Base-by-base conservation (phyloP, 495 filamentous ascomycete species). In the Chaetomium fimeti region DNA sequence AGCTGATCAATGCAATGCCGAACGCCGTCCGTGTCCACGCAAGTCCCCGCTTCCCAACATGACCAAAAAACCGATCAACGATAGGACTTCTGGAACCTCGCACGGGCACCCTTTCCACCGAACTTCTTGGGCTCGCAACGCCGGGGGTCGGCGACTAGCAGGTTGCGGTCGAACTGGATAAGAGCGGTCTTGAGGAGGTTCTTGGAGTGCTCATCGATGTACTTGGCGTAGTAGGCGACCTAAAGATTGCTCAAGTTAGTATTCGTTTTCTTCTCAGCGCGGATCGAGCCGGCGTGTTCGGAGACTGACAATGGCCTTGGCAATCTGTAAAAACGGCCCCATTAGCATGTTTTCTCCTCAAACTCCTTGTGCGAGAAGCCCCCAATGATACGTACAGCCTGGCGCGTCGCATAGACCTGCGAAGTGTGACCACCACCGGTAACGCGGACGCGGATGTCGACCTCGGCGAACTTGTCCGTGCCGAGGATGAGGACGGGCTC, bases 221-320 rank as follows among this genome's bases (percentile, higher is more conserved):
- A 98, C 85, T 98, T 98, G 87, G 97, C 94, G 89, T 97, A 98
- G 89, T 98, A 98, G 79, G 94, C 93, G 75, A 98, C 67, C 74
- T 76, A 57, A 3, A 63, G 15, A 55, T 53, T 45, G 15, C 15
- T 22, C 36, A 16, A 29, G 65, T 73, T 28, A 72, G 71, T 61
- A 61, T 54, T 54, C 59, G 12, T 28, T 5, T 52, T 68, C 36
- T 54, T 51, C 20, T 7, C 20, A 32, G 18, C 60, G 63, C 24
- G 62, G 32, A 29, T 49, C 51, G 8, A 45, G 43, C 12, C 45
- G 40, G 32, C 47, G 56, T 57, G 36, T 54, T 61, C 28, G 65
- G 66, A 57, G 56, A 73, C 74, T 67, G 51, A 76, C 74, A 63
- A 76, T 75, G 32, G 71, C 73, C 74, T 98, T 98, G 81, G 93